Evolutionary conservation across 306 rosid genomes (phyloP).

Genomic region (Notholithocarpus densiflorus): DNA sequence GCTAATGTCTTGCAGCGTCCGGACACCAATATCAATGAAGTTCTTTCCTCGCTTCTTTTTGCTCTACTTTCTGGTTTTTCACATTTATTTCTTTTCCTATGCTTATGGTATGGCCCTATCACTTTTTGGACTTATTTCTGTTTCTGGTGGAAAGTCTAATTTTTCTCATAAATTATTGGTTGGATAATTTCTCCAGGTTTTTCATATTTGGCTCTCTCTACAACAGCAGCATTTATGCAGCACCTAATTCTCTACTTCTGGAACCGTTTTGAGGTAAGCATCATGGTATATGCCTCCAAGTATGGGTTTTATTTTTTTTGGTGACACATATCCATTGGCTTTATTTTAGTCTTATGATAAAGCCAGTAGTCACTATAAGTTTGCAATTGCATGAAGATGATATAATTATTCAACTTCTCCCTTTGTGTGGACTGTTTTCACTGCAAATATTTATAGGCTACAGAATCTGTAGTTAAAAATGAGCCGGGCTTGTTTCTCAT

Average conservation of each 20-base stretch:
- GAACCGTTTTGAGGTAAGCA: constrained; percentile 90
- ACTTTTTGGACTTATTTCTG: neutral
- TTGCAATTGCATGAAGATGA: neutral
- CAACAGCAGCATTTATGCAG: constrained; percentile 97
- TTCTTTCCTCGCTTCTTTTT: constrained; percentile 98
- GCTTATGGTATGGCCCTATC: constrained; percentile 62
- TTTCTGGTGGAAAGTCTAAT: neutral
- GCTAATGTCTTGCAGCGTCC: constrained; percentile 67
- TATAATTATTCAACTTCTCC: neutral
- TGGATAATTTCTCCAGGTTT: constrained; percentile 58
- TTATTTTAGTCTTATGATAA: neutral
- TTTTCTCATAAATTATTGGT: neutral
- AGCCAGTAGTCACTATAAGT: neutral
- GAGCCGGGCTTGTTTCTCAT: neutral
- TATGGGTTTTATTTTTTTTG: neutral
- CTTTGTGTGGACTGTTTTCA: neutral
- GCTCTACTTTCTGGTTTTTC: constrained; percentile 94
- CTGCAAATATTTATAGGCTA: neutral
- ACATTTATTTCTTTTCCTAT: constrained; percentile 96
- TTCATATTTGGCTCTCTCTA: constrained; percentile 93
- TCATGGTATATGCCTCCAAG: neutral
- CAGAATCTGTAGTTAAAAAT: neutral
- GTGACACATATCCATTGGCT: neutral
- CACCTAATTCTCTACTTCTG: constrained; percentile 94
- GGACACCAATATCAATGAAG: constrained; percentile 99